Percentiles rank a stretch among this genome's conserved stretches.
These are phyloP conservation scores for Saccharomycopsis microspora DNA, from an alignment of 805 yeast genomes.

Conservation along the genomic window DNA sequence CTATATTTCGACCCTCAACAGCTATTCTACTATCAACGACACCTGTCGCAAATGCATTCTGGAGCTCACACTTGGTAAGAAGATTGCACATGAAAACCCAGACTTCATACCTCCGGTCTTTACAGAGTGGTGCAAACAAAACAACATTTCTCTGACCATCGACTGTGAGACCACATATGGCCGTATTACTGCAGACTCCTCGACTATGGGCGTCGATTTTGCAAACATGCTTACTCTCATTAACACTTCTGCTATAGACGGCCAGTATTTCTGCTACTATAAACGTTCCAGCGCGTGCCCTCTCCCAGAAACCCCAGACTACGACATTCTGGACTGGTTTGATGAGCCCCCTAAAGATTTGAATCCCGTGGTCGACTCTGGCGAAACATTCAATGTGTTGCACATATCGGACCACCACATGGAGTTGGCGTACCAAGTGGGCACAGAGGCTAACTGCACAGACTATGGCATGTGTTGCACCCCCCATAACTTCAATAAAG, in stretches of 20 bases:
- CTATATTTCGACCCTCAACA: background rate
- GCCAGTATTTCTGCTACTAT: slow-evolving; percentile 50
- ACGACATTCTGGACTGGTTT: slow-evolving; percentile 34
- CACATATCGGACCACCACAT: slow-evolving; percentile 61
- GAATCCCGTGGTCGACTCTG: slow-evolving; percentile 29
- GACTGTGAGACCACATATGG: slow-evolving; percentile 25
- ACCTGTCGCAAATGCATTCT: slow-evolving; percentile 27
- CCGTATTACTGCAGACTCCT: slow-evolving; percentile 27
- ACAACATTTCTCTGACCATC: slow-evolving; percentile 19
- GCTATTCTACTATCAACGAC: background rate
- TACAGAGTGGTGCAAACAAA: slow-evolving; percentile 32
- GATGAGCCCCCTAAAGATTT: slow-evolving; percentile 32
- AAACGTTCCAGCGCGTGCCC: slow-evolving; percentile 37
- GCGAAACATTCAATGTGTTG: slow-evolving; percentile 43
- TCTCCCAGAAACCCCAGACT: slow-evolving; percentile 40
- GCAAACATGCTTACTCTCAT: slow-evolving; percentile 38
- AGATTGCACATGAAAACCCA: slow-evolving; percentile 25
- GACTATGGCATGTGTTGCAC: slow-evolving; percentile 46
- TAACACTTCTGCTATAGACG: slow-evolving; percentile 43
- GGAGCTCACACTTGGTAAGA: slow-evolving; percentile 27
- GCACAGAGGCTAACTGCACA: slow-evolving; percentile 49
- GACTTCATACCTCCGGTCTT: slow-evolving; percentile 31
- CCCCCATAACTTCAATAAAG: slow-evolving; percentile 31
- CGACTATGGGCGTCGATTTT: slow-evolving; percentile 34
- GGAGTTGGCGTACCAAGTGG: slow-evolving; percentile 41